Evolutionary conservation across 2,329 filamentous ascomycete species (phyloP), one percentile per base, ranked within the genome.

Genomic region (Fulvia fulva): DNA sequence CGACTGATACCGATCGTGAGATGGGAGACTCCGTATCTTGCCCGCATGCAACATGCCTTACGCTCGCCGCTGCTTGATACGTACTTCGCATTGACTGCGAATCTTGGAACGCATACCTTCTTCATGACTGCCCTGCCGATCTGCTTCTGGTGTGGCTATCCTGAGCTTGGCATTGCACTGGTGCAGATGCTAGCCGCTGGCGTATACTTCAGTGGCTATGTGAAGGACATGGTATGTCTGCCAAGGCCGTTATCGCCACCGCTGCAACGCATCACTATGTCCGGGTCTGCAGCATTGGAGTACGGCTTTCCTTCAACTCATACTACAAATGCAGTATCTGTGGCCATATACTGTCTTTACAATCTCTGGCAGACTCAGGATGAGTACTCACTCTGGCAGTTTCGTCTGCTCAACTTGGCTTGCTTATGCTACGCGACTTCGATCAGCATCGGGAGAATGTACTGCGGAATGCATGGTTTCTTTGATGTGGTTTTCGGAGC

Each of bases 391-490:
- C 59, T 57, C 76, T 82, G 30, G 77, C 84, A 2, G 77, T 82
- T 70, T 62, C 61, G 43, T 26, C 19, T 68, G 12, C 57, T 67
- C 11, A 59, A 62, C 4, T 62, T 86, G 3, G 74, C 90, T 5
- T 86, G 88, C 43, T 95, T 94, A 73, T 87, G 90, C 66, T 99
- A 97, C 71, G 90, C 90, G 32, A 77, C 85, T 12, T 97, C 93
- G 25, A 97, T 99, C 70, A 83, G 97, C 43, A 78, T 97, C 62
- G 94, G 94, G 5, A 86, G 94, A 21, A 80, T 99, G 34, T 97
- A 99, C 77, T 99, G 94, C 71, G 94, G 94, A 61, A 99, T 99
- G 94, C 94, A 99, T 75, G 94, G 94, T 11, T 96, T 97, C 75
- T 80, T 94, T 45, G 94, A 99, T 74, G 91, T 97, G 23, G 76